These are phyloP conservation scores for Neoboletus magnificus DNA, from an alignment of 768 basidiomycete species.

Conservation along the genomic window DNA sequence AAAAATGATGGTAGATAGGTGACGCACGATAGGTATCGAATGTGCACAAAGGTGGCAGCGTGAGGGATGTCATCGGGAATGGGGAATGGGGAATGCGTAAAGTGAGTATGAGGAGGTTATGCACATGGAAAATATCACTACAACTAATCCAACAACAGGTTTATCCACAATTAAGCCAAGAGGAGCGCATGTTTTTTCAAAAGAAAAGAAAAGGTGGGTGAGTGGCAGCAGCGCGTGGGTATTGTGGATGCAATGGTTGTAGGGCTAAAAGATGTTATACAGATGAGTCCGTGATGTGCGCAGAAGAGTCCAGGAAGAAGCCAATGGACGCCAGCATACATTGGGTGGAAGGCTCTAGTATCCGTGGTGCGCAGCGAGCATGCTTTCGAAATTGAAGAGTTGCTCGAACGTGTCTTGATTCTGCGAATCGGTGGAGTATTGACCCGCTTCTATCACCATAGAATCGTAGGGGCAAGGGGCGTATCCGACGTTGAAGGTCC, in stretches of 20 bases:
- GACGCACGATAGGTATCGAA: slow-evolving; percentile 19
- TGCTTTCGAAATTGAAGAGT: slow-evolving; percentile 36
- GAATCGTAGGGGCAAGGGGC: slow-evolving; percentile 23
- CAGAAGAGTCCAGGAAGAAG: slow-evolving; percentile 25
- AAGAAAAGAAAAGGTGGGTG: slow-evolving; percentile 5
- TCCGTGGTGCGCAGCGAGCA: slow-evolving; percentile 32
- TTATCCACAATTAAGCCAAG: slow-evolving; percentile 36
- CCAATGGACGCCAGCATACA: slow-evolving; percentile 37
- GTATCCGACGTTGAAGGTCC: slow-evolving; percentile 22
- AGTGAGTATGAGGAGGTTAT: slow-evolving; percentile 26
- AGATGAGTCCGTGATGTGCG: slow-evolving; percentile 28
- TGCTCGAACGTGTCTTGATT: slow-evolving; percentile 36
- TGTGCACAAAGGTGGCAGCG: not conserved
- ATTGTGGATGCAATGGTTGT: slow-evolving; percentile 27
- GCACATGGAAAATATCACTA: slow-evolving; percentile 32
- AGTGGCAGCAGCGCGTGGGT: slow-evolving; percentile 31
- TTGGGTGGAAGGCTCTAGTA: slow-evolving; percentile 31
- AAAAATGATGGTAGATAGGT: slow-evolving; percentile 14
- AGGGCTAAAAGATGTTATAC: slow-evolving; percentile 27
- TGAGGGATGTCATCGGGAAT: slow-evolving; percentile 7
- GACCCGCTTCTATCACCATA: slow-evolving; percentile 29
- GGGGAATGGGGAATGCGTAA: slow-evolving; percentile 17
- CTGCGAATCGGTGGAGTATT: slow-evolving; percentile 29
- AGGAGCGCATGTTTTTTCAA: slow-evolving; percentile 18
- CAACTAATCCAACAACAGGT: slow-evolving; percentile 36